These are phyloP conservation scores for Cunninghamia lanceolata DNA, from an alignment of 75 land plant species.

Conservation along the genomic window DNA sequence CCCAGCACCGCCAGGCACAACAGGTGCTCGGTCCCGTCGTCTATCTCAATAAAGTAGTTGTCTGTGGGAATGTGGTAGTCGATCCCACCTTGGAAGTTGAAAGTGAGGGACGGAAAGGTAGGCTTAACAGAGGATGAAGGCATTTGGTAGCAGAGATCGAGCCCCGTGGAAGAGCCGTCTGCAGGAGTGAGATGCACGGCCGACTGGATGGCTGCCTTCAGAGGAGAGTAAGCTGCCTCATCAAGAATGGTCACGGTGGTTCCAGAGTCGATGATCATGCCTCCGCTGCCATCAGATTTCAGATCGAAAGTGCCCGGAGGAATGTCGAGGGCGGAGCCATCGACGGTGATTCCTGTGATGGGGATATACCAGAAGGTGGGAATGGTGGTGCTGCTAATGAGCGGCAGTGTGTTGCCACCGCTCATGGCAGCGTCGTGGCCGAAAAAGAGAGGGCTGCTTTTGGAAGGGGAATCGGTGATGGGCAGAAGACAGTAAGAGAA, in stretches of 20 bases:
- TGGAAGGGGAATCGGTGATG: too few relatives aligned
- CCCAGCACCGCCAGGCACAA: conserved; percentile 1
- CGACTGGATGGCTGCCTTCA: neutral
- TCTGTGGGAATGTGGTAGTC: neutral
- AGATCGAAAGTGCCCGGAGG: conserved; percentile 17
- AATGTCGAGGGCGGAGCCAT: conserved; percentile 6
- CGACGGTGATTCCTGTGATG: conserved; percentile 5
- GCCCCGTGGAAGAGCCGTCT: neutral
- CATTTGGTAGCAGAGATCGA: conserved; percentile 2
- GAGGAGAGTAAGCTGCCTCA: neutral
- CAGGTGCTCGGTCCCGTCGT: neutral
- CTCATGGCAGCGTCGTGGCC: conserved; percentile 19
- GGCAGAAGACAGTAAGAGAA: neutral
- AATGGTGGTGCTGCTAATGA: neutral
- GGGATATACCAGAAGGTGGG: conserved; percentile 13
- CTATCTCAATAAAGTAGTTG: neutral
- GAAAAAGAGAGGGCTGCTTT: conserved; percentile 25
- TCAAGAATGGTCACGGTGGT: conserved; percentile 12
- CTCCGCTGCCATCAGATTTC: conserved; percentile 17
- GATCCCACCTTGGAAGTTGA: conserved; percentile 1
- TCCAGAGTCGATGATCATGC: conserved; percentile 18
- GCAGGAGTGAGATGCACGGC: neutral
- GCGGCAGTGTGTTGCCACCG: neutral
- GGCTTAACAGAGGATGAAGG: too few relatives aligned
- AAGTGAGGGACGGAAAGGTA: neutral